Conservation (phyloP, 2,329 filamentous ascomycete genomes). For the Cladosporium sphaerospermum region DNA sequence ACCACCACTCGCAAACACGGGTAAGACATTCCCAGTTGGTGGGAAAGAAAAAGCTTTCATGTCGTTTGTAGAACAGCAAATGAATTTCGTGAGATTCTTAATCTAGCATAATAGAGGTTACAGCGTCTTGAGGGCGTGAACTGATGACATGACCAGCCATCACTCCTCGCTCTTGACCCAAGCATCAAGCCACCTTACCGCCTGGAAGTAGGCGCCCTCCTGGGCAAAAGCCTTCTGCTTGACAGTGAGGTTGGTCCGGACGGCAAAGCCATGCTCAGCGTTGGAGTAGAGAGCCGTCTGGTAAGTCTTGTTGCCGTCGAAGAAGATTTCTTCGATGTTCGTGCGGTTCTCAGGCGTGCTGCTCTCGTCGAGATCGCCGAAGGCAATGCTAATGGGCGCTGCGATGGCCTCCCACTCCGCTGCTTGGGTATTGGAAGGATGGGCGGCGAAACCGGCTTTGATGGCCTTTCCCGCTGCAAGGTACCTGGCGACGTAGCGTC, state of each 20-base stretch:
- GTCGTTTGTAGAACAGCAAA: too few species aligned
- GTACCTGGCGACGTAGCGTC: slow-evolving; percentile 65
- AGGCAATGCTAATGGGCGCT: slow-evolving; percentile 62
- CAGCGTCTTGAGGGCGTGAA: too few species aligned
- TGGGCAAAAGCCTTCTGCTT: slow-evolving; percentile 30
- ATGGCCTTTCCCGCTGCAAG: slow-evolving; percentile 46
- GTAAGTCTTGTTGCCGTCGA: slow-evolving; percentile 27
- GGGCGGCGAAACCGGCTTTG: slow-evolving; percentile 61
- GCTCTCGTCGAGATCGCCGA: slow-evolving; percentile 15
- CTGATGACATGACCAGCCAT: too few species aligned
- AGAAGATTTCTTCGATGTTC: slow-evolving; percentile 25
- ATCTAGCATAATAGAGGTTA: too few species aligned
- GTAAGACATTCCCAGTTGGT: too few species aligned
- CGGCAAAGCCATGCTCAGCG: slow-evolving; percentile 31
- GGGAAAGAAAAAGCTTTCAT: too few species aligned
- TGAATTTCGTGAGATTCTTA: too few species aligned
- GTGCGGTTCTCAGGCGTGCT: slow-evolving; percentile 19
- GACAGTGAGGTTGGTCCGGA: slow-evolving; percentile 26
- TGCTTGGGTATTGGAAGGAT: slow-evolving; percentile 62
- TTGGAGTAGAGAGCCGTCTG: slow-evolving; percentile 28
- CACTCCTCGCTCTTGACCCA: slow-evolving; percentile 23
- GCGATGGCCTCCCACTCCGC: slow-evolving; percentile 60
- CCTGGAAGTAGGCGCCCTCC: slow-evolving; percentile 29
- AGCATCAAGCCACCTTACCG: slow-evolving; percentile 30
- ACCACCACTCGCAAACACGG: too few species aligned